Evolutionary conservation across 345 rosid genomes (phyloP).

Genomic region (Cardamine chenopodiifolia): DNA sequence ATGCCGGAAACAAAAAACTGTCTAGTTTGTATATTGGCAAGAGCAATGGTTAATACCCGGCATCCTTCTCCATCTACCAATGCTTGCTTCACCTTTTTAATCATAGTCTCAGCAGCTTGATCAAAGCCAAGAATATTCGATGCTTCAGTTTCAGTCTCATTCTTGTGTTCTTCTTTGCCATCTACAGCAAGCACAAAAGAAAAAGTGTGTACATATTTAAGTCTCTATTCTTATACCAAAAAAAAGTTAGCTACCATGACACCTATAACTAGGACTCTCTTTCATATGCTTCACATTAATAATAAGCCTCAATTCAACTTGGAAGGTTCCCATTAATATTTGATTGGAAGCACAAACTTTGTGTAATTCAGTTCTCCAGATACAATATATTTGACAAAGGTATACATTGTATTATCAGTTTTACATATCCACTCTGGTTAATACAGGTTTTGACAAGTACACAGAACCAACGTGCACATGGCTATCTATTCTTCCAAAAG

Average conservation of each 20-base stretch:
- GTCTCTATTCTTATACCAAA: conserved; percentile 10
- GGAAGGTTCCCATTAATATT: background rate
- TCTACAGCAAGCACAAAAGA: conserved; percentile 49
- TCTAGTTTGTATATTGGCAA: conserved; percentile 17
- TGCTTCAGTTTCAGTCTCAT: conserved; percentile 49
- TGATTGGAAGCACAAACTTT: background rate
- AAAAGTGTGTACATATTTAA: background rate
- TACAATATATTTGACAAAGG: background rate
- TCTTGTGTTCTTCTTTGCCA: conserved; percentile 67
- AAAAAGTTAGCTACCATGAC: background rate
- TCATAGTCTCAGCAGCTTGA: conserved; percentile 76
- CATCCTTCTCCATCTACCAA: conserved; percentile 91
- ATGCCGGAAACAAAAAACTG: background rate
- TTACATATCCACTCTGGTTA: conserved; percentile 6
- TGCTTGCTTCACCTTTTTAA: conserved; percentile 92
- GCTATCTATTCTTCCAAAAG: conserved; percentile 10
- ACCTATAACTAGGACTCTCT: conserved; percentile 26
- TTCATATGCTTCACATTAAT: background rate
- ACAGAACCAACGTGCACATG: conserved; percentile 12
- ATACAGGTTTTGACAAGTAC: conserved; percentile 14
- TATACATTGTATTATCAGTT: background rate
- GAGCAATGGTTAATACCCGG: conserved; percentile 55
- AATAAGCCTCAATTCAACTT: conserved; percentile 2
- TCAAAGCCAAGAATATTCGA: conserved; percentile 68
- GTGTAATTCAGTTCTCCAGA: background rate